A percentile compares a stretch with the other conserved stretches of the same genome.
Conservation (phyloP, 768 basidiomycete genomes). For the Coprinopsis marcescibilis region DNA sequence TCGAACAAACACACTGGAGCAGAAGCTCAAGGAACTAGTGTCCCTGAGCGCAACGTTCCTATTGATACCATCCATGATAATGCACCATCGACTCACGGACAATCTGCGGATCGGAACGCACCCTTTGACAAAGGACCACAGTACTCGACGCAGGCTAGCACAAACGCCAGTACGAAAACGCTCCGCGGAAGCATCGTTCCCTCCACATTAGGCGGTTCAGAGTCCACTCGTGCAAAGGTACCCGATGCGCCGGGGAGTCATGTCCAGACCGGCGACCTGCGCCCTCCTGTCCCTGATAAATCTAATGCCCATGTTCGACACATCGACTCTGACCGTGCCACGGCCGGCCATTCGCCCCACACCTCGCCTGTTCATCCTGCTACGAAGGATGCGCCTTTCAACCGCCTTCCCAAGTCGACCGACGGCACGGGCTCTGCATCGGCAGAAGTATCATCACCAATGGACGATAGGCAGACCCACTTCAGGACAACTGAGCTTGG, state of each 20-base stretch:
- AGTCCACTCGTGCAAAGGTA: no score
- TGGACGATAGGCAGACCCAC: not conserved
- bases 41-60: no score
- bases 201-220: no score
- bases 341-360: not conserved
- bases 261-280: not conserved
- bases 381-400: not conserved
- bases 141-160: not conserved
- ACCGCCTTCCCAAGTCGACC: not conserved
- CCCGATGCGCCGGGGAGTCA: no score
- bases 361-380: no score
- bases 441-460: not conserved
- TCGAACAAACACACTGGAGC: no score
- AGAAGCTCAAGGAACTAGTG: no score
- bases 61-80: no score
- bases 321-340: not conserved
- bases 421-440: not conserved
- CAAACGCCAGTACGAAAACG: not conserved
- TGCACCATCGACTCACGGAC: no score
- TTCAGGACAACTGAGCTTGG: not conserved
- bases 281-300: not conserved
- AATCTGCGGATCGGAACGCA: no score
- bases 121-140: no score
- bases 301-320: not conserved
- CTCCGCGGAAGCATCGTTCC: not conserved